These are phyloP conservation scores for Acanthamoeba lenticulata DNA, from an alignment of 208 protist species.

Conservation along the genomic window DNA sequence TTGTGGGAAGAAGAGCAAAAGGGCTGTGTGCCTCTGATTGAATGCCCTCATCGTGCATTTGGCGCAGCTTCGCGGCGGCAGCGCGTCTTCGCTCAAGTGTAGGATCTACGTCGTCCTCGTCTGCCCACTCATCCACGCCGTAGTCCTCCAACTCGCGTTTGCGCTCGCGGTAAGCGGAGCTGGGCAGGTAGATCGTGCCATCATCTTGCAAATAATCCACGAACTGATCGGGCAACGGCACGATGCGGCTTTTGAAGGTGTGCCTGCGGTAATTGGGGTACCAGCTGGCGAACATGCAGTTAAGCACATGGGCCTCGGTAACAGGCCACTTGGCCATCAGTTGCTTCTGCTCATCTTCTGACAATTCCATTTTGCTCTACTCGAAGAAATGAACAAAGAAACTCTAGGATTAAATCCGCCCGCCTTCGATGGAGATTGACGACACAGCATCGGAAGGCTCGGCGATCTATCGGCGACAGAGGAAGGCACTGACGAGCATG, in stretches of 20 bases:
- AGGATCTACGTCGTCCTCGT: neutral
- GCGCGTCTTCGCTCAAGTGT: neutral
- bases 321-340: neutral
- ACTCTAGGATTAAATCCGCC: neutral
- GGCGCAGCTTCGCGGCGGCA: neutral
- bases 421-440: neutral
- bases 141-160: neutral
- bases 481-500: neutral
- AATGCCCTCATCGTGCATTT: neutral
- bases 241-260: neutral
- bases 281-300: constrained; percentile 21
- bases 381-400: neutral
- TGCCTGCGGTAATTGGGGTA: neutral
- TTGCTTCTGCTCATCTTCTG: neutral
- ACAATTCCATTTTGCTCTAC: neutral
- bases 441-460: neutral
- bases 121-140: neutral
- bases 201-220: neutral
- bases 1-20: neutral
- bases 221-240: neutral
- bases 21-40: neutral
- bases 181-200: neutral
- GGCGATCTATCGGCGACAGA: neutral
- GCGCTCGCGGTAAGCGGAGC: neutral
- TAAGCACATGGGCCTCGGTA: neutral